Base-by-base conservation (phyloP, 495 filamentous ascomycete species). In the Lasiosphaeriaceae sp. region DNA sequence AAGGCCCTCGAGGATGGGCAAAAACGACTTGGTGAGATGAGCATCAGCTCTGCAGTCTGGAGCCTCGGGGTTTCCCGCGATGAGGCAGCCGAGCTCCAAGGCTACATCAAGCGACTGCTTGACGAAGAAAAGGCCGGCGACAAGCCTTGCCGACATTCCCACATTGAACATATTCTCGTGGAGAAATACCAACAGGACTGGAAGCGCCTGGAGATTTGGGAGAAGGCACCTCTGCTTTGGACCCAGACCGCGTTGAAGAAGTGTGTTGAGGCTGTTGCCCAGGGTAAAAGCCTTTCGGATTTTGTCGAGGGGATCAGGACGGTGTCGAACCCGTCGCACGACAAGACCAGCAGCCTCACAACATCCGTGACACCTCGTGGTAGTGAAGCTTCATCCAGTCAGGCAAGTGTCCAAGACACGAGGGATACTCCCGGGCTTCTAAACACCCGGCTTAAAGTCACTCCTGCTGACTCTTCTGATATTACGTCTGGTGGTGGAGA, bases 91-190 rank as follows among this genome's bases (percentile, higher is more conserved):
- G 52, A 61, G 44, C 55, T 61, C n/a, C 58, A 64, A 41, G 55
- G 52, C 1, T 66, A 57, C 55, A 66, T 59, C 47, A 61, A 54
- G 8, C 46, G 61, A 2, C 46, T 63, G 5, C 54, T 64, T 24
- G 52, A 56, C 16, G 64, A 61, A 43, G 52, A 54, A n/a, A 23
- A 14, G 1, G 19, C 34, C 12, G 43, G 22, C 3, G 20, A 14
- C 41, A 35, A 23, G 19, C 1, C 23, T 7, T 46, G 34, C 4
- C 51, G 29, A 7, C 23, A 47, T 12, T 52, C 48, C 34, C 57
- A n/a, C 1, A 19, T 59, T 43, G 47, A 60, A 23, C 24, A 20
- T 1, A 14, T 58, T 7, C 17, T 61, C 16, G 37, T 58, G 1
- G 31, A 26, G 11, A 23, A 23, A 14, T 61, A 21, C 23, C 52